Conservation (phyloP, 2,329 filamentous ascomycete genomes). For the Myriosclerotinia scirpicola region DNA sequence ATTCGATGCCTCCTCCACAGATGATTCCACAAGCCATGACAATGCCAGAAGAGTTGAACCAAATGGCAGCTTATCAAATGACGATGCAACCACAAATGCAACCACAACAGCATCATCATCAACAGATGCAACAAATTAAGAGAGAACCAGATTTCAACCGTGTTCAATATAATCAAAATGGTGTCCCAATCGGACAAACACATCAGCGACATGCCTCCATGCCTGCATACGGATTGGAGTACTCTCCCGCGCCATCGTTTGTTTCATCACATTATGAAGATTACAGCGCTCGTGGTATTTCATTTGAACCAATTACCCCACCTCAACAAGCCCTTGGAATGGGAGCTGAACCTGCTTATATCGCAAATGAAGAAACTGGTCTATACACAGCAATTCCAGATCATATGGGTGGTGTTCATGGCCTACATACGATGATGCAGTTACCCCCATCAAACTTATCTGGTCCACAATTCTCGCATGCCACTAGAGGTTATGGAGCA, state of each 20-base stretch:
- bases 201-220: constrained; percentile 98
- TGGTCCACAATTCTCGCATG: constrained; percentile 74
- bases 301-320: constrained; percentile 94
- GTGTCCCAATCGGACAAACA: constrained; percentile 76
- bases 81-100: constrained; percentile 64
- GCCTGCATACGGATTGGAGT: constrained; percentile 92
- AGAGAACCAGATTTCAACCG: constrained; percentile 81
- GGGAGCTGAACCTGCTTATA: constrained; percentile 88
- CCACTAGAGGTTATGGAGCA: constrained; percentile 61
- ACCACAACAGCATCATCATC: constrained; percentile 50
- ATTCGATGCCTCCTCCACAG: constrained; percentile 89
- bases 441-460: constrained; percentile 82
- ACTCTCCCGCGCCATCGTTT: constrained; percentile 95
- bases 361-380: constrained; percentile 95
- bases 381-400: constrained; percentile 95
- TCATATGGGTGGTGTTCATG: constrained; percentile 68
- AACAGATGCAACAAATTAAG: constrained; percentile 77
- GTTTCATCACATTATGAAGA: constrained; percentile 99
- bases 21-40: constrained; percentile 66
- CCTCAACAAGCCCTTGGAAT: constrained; percentile 85
- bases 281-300: constrained; percentile 93
- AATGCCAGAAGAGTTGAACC: constrained; percentile 60
- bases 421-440: constrained; percentile 86
- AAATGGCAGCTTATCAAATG: constrained; percentile 69
- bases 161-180: constrained; percentile 89